Conservation (phyloP, 176 grass and related monocot species). For the Rhynchospora pubera region DNA sequence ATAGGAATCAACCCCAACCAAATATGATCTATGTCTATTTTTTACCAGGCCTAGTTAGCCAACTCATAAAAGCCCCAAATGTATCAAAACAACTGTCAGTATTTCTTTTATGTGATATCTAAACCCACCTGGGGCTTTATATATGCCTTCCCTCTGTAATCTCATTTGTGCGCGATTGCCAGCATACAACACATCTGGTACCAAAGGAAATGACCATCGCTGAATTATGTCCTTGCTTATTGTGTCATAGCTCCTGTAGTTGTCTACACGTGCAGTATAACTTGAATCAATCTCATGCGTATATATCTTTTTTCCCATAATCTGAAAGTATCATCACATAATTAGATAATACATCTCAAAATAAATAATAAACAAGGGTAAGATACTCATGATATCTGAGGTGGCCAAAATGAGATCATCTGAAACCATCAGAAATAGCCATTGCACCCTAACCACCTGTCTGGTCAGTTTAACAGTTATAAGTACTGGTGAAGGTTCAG, state of each 20-base stretch:
- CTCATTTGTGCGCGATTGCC: constrained; percentile 39
- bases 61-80: neutral
- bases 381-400: neutral
- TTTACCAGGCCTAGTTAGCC: neutral
- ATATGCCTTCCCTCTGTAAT: constrained; percentile 71
- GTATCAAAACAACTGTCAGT: neutral
- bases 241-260: constrained; percentile 86
- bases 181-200: constrained; percentile 67
- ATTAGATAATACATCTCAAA: neutral
- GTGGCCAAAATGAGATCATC: neutral
- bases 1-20: neutral
- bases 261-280: constrained; percentile 91
- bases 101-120: neutral
- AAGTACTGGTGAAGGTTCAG: neutral
- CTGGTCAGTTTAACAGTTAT: neutral
- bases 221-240: constrained; percentile 95
- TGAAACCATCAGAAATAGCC: neutral
- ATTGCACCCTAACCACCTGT: neutral
- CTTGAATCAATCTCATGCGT: constrained; percentile 84
- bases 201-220: constrained; percentile 87
- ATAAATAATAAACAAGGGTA: neutral
- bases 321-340: constrained; percentile 45
- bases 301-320: constrained; percentile 98
- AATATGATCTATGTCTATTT: neutral
- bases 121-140: constrained; percentile 63